A percentile compares a stretch with the other conserved stretches of the same genome.
Evolutionary conservation across 2,329 filamentous ascomycete species (phyloP).

Genomic region (Phoma sp.): DNA sequence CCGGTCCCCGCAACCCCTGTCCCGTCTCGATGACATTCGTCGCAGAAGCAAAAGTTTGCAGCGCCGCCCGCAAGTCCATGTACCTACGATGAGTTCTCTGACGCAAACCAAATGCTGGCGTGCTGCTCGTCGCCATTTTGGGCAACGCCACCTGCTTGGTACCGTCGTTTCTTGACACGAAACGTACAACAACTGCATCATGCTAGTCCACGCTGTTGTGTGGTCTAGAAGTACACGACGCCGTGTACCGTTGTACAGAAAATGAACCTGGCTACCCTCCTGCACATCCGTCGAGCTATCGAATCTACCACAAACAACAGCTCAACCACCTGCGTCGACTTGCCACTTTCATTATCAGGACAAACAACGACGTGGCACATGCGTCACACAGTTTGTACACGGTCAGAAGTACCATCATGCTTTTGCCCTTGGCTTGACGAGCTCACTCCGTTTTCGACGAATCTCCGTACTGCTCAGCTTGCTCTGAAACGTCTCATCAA

Average conservation of each 20-base stretch:
- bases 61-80: slow-evolving; percentile 14
- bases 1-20: slow-evolving; percentile 27
- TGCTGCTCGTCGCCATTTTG: slow-evolving; percentile 24
- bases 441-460: slow-evolving; percentile 52
- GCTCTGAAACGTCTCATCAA: slow-evolving; percentile 69
- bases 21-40: slow-evolving; percentile 15
- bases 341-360: not conserved
- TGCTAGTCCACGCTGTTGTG: slow-evolving; percentile 33
- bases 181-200: slow-evolving; percentile 28
- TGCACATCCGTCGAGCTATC: slow-evolving; percentile 23
- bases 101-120: slow-evolving; percentile 18
- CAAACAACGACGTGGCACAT: slow-evolving; percentile 16
- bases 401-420: slow-evolving; percentile 21
- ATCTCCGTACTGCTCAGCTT: slow-evolving; percentile 96
- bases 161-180: slow-evolving; percentile 13
- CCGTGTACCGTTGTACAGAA: slow-evolving; percentile 35
- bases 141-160: slow-evolving; percentile 21
- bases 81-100: slow-evolving; percentile 13
- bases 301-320: slow-evolving; percentile 13
- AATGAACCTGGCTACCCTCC: slow-evolving; percentile 24
- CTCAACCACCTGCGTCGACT: slow-evolving; percentile 2
- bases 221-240: slow-evolving; percentile 26
- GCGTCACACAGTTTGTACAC: not conserved
- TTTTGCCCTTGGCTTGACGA: slow-evolving; percentile 28
- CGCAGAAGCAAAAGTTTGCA: slow-evolving; percentile 27